A percentile compares a stretch with the other conserved stretches of the same genome.
phyloP scores from a whole-genome alignment of 768 basidiomycete genomes.

The Tricholoma sp. region DNA sequence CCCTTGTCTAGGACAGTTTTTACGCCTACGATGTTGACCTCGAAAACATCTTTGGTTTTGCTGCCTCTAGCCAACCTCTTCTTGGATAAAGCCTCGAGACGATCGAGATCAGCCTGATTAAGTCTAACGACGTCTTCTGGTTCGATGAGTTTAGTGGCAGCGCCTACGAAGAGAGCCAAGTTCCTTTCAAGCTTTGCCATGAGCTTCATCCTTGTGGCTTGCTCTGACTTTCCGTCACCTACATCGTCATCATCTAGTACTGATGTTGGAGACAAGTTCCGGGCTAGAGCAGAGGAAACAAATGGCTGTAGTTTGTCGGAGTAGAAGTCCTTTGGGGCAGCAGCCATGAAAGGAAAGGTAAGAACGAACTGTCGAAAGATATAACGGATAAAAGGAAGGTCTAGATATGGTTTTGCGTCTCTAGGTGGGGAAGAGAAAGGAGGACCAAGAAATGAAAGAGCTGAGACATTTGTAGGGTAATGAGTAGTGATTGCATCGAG shows the following conservation, averaged over 20 bases:
- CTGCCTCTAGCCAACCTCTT: conserved; percentile 48
- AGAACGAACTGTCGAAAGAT: conserved; percentile 91
- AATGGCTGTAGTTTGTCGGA: conserved; percentile 94
- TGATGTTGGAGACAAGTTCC: conserved; percentile 65
- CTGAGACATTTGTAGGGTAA: conserved; percentile 43
- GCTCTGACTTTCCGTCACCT: conserved; percentile 39
- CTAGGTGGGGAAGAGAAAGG: conserved; percentile 77
- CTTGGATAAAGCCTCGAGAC: conserved; percentile 68
- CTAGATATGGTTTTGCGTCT: conserved; percentile 43
- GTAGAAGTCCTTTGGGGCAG: conserved; percentile 90
- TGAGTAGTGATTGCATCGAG: conserved; percentile 60
- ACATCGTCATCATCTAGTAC: conserved; percentile 49
- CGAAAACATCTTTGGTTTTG: conserved; percentile 58
- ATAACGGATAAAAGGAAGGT: conserved; percentile 86
- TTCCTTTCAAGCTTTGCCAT: conserved; percentile 82
- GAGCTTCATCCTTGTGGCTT: conserved; percentile 61
- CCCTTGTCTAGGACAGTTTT: conserved; percentile 81
- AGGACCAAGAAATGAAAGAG: conserved; percentile 83
- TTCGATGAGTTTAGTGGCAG: conserved; percentile 79
- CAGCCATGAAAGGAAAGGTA: conserved; percentile 90
- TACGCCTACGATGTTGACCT: conserved; percentile 89
- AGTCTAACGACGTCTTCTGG: conserved; percentile 88
- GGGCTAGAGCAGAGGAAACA: conserved; percentile 72
- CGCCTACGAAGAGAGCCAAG: conserved; percentile 72
- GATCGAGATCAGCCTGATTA: conserved; percentile 76